phyloP scores from a whole-genome alignment of 2,329 filamentous ascomycete genomes.

The Polychaeton citri region DNA sequence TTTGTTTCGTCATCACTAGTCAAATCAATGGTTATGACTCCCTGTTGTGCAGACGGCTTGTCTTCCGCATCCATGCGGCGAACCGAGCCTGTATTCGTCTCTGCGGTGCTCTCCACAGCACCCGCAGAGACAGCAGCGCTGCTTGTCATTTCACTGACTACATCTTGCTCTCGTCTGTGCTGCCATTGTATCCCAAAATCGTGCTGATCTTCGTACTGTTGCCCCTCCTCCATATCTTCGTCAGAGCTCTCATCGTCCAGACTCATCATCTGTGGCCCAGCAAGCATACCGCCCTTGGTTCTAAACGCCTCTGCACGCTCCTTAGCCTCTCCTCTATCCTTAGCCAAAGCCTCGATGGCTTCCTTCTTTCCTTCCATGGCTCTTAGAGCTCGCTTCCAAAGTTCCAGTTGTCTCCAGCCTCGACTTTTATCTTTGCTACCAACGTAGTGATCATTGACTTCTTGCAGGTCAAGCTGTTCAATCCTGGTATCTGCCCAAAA shows the following conservation, averaged over 20 bases:
- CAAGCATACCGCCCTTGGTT: not conserved
- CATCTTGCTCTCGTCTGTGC: too few relatives aligned
- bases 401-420: slow-evolving; percentile 6
- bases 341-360: slow-evolving; percentile 9
- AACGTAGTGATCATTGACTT: slow-evolving; percentile 41
- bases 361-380: slow-evolving; percentile 15
- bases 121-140: not conserved
- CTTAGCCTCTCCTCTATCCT: not conserved
- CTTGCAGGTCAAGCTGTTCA: slow-evolving; percentile 42
- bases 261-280: not conserved
- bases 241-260: not conserved
- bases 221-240: not conserved
- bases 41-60: too few relatives aligned
- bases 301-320: not conserved
- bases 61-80: not conserved
- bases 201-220: not conserved
- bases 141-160: not conserved
- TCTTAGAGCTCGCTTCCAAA: slow-evolving; percentile 15
- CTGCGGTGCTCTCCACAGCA: not conserved
- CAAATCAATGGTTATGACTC: not conserved
- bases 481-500: slow-evolving; percentile 45
- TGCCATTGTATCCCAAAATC: too few relatives aligned
- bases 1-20: not conserved
- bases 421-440: slow-evolving; percentile 15
- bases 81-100: not conserved